Conservation (phyloP, 805 yeast genomes). For the Metschnikowia orientalis region DNA sequence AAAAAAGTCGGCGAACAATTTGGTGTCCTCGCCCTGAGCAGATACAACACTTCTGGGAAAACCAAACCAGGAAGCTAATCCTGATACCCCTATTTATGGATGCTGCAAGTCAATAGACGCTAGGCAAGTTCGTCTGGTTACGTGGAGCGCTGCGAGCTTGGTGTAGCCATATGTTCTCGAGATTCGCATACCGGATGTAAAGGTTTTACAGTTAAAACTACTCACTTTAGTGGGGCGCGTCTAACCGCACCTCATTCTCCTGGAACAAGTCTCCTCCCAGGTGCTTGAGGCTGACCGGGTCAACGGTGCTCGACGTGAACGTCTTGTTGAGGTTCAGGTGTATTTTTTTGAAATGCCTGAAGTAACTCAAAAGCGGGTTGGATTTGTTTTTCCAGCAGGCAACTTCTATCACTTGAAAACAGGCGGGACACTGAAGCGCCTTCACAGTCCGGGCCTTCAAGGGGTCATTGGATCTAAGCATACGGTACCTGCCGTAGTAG, state of each 20-base stretch:
- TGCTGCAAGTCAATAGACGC: too few relatives aligned
- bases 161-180: too few relatives aligned
- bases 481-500: conserved; percentile 24
- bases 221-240: too few relatives aligned
- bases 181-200: too few relatives aligned
- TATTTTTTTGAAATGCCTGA: conserved; percentile 28
- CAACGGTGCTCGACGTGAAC: conserved; percentile 13
- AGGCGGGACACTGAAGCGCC: conserved; percentile 27
- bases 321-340: conserved; percentile 19
- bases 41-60: too few relatives aligned
- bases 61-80: too few relatives aligned
- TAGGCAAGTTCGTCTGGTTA: too few relatives aligned
- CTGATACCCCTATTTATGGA: too few relatives aligned
- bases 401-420: conserved; percentile 24
- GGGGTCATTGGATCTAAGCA: conserved; percentile 16
- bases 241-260: neutral
- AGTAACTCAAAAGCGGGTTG: conserved; percentile 26
- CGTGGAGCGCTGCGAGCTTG: too few relatives aligned
- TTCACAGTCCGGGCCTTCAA: conserved; percentile 19
- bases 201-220: too few relatives aligned
- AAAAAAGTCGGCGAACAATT: too few relatives aligned
- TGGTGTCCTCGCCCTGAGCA: too few relatives aligned
- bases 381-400: conserved; percentile 28
- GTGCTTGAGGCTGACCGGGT: conserved; percentile 14
- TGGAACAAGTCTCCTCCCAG: conserved; percentile 6